Conservation (phyloP, 805 yeast species). For the Barnettozyma pratensis region DNA sequence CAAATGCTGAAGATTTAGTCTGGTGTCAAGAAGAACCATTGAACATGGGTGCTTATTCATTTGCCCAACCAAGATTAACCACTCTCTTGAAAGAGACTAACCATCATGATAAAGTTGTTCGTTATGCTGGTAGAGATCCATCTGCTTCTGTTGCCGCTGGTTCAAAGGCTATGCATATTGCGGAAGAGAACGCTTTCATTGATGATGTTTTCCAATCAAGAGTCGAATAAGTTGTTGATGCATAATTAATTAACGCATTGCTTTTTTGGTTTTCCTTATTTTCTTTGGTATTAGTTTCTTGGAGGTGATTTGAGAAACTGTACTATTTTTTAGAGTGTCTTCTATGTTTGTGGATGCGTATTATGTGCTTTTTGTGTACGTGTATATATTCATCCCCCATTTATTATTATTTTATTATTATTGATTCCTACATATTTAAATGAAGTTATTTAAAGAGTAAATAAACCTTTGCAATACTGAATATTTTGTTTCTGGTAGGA, state of each 20-base stretch:
- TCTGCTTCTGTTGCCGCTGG: constrained; percentile 99
- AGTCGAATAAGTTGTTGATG: constrained; percentile 2
- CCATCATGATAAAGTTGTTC: constrained; percentile 51
- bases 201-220: constrained; percentile 57
- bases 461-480: not conserved
- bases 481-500: not conserved
- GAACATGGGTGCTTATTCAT: constrained; percentile 90
- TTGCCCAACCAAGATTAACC: constrained; percentile 74
- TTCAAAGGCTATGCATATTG: constrained; percentile 77
- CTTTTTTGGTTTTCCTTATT: not conserved
- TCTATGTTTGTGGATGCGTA: not conserved
- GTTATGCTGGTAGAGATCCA: constrained; percentile 98
- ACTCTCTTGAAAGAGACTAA: constrained; percentile 73
- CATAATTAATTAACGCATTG: not conserved
- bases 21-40: constrained; percentile 99
- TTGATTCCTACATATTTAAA: too few relatives aligned
- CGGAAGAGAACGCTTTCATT: constrained; percentile 86
- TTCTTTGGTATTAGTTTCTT: too few relatives aligned
- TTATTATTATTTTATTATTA: too few relatives aligned
- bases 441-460: too few relatives aligned
- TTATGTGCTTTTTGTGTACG: not conserved
- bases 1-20: constrained; percentile 80
- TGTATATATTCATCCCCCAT: not conserved
- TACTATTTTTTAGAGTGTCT: not conserved
- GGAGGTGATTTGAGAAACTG: too few relatives aligned